Evolutionary conservation across 371 early-diverging fungal genomes (phyloP), one percentile per base, ranked within the genome.

Genomic region (Mucor piriformis): DNA sequence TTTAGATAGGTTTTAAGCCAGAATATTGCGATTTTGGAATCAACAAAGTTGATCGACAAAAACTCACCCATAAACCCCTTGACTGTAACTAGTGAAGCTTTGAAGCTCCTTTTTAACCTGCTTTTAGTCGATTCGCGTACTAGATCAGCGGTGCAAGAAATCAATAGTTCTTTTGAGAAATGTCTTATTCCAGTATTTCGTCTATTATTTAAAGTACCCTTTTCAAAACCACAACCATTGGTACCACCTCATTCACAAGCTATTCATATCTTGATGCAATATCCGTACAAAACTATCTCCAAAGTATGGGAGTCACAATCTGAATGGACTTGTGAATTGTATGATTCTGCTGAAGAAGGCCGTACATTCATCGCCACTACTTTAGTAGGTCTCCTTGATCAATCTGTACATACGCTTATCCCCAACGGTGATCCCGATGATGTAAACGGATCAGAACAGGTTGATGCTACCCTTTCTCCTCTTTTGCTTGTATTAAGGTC

Each of bases 241-340:
- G 55, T 81, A 5, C 84, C 94, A 5, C 94, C 94, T 32, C 81
- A 86, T 43, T 83, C 87, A 7, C 90, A 91, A 63, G 90, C 89
- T 0, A 78, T 93, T 15, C 88, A 93, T 68, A 80, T 83, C 0
- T 62, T 91, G 24, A 79, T 91, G 74, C 88, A 90, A 57, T 84
- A 75, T 54, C 83, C 87, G 10, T 66, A 61, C 59, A 48, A 54
- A 7, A 69, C 66, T 8, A 70, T 73, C 27, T 44, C 57, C 35
- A 52, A 46, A 33, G 47, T 69, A 0, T 90, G 85, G 83, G 65
- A 25, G 4, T 24, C 63, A 43, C 79, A 57, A n/a, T 34, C 44
- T 1, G 58, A 57, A 2, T 66, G 75, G 50, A 47, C 59, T 7
- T 43, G 16, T 3, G n/a, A 38, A 3, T 34, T 60, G 2, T 57